Conservation (phyloP, 202 grass and related monocot genomes). For the Bolboschoenoplectus hybrid region DNA sequence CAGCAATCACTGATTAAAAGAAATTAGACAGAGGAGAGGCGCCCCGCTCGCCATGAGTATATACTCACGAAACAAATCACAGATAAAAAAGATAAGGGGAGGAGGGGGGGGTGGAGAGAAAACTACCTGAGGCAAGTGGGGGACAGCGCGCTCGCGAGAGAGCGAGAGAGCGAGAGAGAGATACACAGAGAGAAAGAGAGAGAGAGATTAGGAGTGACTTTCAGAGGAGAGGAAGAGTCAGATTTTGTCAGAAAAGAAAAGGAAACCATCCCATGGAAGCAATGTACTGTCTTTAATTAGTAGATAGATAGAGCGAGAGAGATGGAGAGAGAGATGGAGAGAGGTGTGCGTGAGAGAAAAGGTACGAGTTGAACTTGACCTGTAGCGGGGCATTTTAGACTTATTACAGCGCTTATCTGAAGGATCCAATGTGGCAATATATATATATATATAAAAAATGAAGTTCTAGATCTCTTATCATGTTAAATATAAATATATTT, state of each 20-base stretch:
- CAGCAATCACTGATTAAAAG: background rate
- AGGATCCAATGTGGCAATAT: conserved; percentile 30
- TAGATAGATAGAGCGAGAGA: background rate
- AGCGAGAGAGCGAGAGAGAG: background rate
- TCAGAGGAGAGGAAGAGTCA: conserved; percentile 42
- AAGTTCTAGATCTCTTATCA: no score
- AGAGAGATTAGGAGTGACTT: conserved; percentile 53
- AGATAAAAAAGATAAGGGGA: conserved; percentile 18
- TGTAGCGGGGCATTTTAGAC: conserved; percentile 21
- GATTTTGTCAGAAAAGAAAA: conserved; percentile 38
- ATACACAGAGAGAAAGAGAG: conserved; percentile 1
- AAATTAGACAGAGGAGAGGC: conserved; percentile 24
- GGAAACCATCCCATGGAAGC: conserved; percentile 58
- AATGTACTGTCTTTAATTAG: conserved; percentile 53
- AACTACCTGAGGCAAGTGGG: background rate
- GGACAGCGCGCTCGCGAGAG: no score
- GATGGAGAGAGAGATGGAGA: background rate
- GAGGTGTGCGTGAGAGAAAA: background rate
- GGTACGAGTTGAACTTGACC: conserved; percentile 27
- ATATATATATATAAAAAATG: background rate
- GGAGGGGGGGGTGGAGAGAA: conserved; percentile 1
- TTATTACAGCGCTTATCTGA: conserved; percentile 10
- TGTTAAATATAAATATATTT: no score
- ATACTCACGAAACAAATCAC: background rate
- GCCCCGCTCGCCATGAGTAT: background rate